phyloP scores from a whole-genome alignment of 768 basidiomycete species.

The Coprinopsis strossmayeri region DNA sequence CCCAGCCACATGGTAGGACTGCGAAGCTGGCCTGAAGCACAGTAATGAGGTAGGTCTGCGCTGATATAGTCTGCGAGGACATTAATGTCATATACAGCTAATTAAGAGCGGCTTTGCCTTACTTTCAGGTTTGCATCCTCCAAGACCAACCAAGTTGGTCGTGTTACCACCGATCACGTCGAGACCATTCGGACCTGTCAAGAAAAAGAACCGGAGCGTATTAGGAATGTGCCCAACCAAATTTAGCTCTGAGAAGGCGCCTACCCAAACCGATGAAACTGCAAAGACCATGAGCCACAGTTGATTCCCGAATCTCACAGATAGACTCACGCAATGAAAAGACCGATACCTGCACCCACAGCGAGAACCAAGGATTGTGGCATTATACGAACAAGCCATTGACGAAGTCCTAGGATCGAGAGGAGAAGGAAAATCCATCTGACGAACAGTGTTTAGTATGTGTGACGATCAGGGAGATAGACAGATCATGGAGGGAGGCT shows the following conservation, averaged over 20 bases:
- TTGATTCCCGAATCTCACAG: background rate
- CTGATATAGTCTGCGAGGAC: conserved; percentile 35
- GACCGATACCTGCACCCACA: conserved; percentile 80
- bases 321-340: conserved; percentile 71
- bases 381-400: conserved; percentile 87
- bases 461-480: too few relatives aligned
- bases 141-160: conserved; percentile 65
- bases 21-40: conserved; percentile 55
- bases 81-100: background rate
- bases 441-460: too few relatives aligned
- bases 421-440: conserved; percentile 81
- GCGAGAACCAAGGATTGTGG: conserved; percentile 82
- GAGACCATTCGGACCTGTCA: conserved; percentile 56
- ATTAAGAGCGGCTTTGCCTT: conserved; percentile 1
- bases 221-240: too few relatives aligned
- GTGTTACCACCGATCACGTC: conserved; percentile 71
- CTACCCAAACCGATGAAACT: conserved; percentile 73
- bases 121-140: conserved; percentile 62
- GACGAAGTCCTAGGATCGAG: conserved; percentile 76
- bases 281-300: conserved; percentile 9
- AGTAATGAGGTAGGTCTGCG: conserved; percentile 48
- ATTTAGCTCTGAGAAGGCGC: too few relatives aligned
- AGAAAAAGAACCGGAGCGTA: background rate
- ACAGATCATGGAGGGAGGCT: too few relatives aligned
- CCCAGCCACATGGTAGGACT: conserved; percentile 86